phyloP scores from a whole-genome alignment of 2,329 filamentous ascomycete species.

The Aspergillus oerlinghausenensis region DNA sequence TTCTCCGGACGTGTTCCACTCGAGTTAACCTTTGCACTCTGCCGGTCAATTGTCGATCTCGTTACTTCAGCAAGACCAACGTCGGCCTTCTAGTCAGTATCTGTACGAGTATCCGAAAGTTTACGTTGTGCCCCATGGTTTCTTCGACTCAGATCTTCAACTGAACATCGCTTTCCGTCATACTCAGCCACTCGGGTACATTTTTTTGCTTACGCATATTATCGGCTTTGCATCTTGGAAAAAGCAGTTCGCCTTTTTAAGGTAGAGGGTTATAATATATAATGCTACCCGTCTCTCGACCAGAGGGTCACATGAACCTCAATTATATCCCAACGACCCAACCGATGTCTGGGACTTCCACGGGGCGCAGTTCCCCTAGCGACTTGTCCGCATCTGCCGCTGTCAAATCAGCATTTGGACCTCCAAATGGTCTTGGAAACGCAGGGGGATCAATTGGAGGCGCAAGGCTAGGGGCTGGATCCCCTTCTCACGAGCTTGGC shows the following conservation, averaged over 20 bases:
- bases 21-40: not conserved
- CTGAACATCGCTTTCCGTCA: slow-evolving; percentile 12
- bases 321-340: slow-evolving; percentile 70
- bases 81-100: not conserved
- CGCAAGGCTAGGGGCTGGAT: slow-evolving; percentile 79
- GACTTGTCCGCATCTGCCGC: slow-evolving; percentile 62
- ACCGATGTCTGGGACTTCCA: slow-evolving; percentile 72
- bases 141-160: slow-evolving; percentile 14
- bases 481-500: slow-evolving; percentile 88
- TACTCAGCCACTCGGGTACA: slow-evolving; percentile 7
- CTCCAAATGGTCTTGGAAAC: slow-evolving; percentile 58
- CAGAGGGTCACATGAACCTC: slow-evolving; percentile 76
- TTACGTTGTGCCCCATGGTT: slow-evolving; percentile 19
- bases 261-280: slow-evolving; percentile 62
- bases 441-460: slow-evolving; percentile 49
- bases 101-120: not conserved
- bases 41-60: not conserved
- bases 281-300: slow-evolving; percentile 80
- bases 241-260: slow-evolving; percentile 13
- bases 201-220: slow-evolving; percentile 1
- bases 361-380: slow-evolving; percentile 72
- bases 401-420: slow-evolving; percentile 68
- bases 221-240: slow-evolving; percentile 2
- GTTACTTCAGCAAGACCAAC: not conserved
- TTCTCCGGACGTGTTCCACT: not conserved